These are phyloP conservation scores for Metarhizium robertsii DNA, from an alignment of 2,329 filamentous ascomycete genomes.

Conservation along the genomic window DNA sequence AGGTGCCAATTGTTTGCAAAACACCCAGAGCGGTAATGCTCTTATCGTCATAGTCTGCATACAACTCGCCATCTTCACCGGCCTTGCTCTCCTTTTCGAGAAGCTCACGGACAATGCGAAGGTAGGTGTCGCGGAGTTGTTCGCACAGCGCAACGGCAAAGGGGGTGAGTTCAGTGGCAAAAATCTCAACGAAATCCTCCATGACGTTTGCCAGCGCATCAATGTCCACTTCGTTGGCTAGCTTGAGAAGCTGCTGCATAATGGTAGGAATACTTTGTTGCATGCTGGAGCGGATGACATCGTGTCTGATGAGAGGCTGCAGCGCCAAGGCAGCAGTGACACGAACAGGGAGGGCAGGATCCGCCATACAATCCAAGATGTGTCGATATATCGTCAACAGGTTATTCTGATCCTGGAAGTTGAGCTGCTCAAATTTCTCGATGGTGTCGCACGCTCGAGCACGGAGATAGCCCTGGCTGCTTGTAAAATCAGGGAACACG, in stretches of 20 bases:
- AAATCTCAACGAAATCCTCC: conserved; percentile 99
- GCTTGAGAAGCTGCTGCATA: conserved; percentile 95
- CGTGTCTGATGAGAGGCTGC: conserved; percentile 91
- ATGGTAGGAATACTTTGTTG: conserved; percentile 97
- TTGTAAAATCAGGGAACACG: conserved; percentile 96
- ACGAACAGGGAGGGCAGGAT: conserved; percentile 83
- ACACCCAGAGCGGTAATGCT: conserved; percentile 95
- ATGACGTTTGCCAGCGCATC: conserved; percentile 97
- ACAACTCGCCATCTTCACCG: conserved; percentile 66
- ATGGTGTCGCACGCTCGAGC: conserved; percentile 94
- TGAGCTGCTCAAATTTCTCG: conserved; percentile 94
- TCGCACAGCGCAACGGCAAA: conserved; percentile 95
- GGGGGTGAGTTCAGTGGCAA: conserved; percentile 90
- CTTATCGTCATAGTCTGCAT: conserved; percentile 96
- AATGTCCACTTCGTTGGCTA: conserved; percentile 96
- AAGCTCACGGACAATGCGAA: conserved; percentile 85
- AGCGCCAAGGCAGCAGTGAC: conserved; percentile 90
- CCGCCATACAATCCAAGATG: conserved; percentile 94
- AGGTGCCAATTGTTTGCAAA: conserved; percentile 90
- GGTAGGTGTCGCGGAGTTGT: conserved; percentile 90
- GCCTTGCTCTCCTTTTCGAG: conserved; percentile 77
- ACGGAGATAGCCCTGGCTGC: conserved; percentile 81
- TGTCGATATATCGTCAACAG: conserved; percentile 93
- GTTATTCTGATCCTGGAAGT: conserved; percentile 95
- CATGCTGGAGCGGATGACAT: conserved; percentile 90